phyloP scores from a whole-genome alignment of 108 stramenopile genomes.

The Cylindrotheca fusiformis region DNA sequence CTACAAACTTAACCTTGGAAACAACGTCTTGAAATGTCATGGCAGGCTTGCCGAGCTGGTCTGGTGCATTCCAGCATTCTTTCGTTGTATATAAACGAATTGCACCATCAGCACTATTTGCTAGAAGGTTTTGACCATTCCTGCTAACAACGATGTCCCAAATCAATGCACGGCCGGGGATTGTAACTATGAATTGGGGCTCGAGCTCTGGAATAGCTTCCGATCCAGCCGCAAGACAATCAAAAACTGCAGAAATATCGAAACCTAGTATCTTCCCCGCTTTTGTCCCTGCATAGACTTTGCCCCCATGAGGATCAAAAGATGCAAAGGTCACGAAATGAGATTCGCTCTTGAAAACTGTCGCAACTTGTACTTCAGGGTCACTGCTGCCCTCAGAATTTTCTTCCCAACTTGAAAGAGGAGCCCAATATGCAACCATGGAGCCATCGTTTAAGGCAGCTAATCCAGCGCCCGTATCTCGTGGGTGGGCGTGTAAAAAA shows the following conservation, averaged over 20 bases:
- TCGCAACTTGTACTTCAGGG: constrained; percentile 20
- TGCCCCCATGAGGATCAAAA: constrained; percentile 60
- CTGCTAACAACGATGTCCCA: constrained; percentile 63
- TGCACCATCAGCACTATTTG: constrained; percentile 72
- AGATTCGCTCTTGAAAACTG: constrained; percentile 20
- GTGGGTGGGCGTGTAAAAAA: constrained; percentile 62
- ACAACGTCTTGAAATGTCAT: constrained; percentile 71
- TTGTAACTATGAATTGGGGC: constrained; percentile 35
- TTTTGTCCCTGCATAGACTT: constrained; percentile 66
- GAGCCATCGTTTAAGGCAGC: constrained; percentile 62
- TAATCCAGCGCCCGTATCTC: constrained; percentile 45
- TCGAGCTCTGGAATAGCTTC: constrained; percentile 14
- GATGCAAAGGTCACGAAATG: constrained; percentile 48
- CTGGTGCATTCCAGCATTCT: constrained; percentile 41
- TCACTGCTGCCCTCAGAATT: background rate
- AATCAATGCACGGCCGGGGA: constrained; percentile 57
- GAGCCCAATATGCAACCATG: constrained; percentile 53
- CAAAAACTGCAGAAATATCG: constrained; percentile 28
- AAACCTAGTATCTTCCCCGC: constrained; percentile 57
- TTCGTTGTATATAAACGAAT: constrained; percentile 62
- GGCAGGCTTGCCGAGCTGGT: constrained; percentile 36
- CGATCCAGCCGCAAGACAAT: constrained; percentile 5
- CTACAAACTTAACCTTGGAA: constrained; percentile 63
- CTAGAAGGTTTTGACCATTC: constrained; percentile 55
- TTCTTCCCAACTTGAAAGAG: constrained; percentile 41